These are phyloP conservation scores for Naematelia aurantialba DNA, from an alignment of 768 basidiomycete genomes.

Conservation along the genomic window DNA sequence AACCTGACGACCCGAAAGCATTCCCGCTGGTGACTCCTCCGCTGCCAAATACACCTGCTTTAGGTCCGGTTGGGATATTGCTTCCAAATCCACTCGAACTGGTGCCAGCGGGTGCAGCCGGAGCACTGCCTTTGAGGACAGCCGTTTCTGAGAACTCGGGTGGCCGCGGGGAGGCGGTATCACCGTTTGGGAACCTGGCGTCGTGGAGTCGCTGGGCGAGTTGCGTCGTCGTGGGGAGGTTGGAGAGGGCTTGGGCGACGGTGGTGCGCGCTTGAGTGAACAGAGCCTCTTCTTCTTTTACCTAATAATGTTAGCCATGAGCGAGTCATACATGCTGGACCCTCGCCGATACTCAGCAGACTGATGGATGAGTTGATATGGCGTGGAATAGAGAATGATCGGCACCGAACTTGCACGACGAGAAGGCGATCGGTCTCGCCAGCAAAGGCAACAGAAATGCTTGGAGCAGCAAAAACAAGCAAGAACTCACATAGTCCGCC, in stretches of 20 bases:
- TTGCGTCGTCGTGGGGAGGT: conserved; percentile 19
- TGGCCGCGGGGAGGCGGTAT: conserved; percentile 19
- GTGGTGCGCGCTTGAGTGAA: conserved; percentile 20
- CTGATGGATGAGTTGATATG: no score
- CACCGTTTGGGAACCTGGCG: conserved; percentile 21
- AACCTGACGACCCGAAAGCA: conserved; percentile 21
- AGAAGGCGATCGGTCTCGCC: no score
- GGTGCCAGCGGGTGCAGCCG: background rate
- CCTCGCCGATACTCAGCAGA: no score
- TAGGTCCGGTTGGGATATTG: conserved; percentile 11
- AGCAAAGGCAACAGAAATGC: no score
- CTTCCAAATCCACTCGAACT: conserved; percentile 1
- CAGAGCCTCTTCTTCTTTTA: conserved; percentile 28
- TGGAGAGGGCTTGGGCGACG: conserved; percentile 24
- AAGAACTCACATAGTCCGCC: conserved; percentile 66
- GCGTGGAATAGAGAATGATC: no score
- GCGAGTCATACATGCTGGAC: no score
- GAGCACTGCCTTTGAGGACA: conserved; percentile 11
- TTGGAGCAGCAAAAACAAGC: no score
- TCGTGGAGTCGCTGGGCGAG: conserved; percentile 40
- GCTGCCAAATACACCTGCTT: conserved; percentile 10
- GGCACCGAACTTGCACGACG: no score
- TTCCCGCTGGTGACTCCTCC: conserved; percentile 4
- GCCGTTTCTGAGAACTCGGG: conserved; percentile 27
- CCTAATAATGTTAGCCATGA: conserved; percentile 13